Base-by-base conservation (phyloP, 306 rosid species). In the Vigna nakashimae region DNA sequence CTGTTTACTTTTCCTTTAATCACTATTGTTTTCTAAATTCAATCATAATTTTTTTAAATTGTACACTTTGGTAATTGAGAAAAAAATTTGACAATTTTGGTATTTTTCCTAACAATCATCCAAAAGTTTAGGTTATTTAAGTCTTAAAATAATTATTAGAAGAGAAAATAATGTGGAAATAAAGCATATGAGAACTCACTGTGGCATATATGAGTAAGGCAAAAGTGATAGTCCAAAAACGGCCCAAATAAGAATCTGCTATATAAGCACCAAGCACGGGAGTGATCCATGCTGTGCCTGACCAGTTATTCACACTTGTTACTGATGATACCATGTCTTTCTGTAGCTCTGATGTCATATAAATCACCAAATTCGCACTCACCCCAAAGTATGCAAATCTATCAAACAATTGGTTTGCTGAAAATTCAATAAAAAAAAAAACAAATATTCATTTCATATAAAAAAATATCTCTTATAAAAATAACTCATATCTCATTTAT, bases 381-480 rank as follows among this genome's bases (percentile, higher is more conserved):
- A 92, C 73, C 10, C 97, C 95, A 66, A 81, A 90, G 82, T 87
- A 92, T 12, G 97, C 91, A 92, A 92, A 89, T 85, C 96, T 88
- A 79, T 92, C 97, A 67, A 92, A 89, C 20, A 88, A 90, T 83
- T 87, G 96, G 79, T 86, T 90, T 13, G 72, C 78, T 73, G 64
- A 30, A 30, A 30, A 30, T 30, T 30, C 34, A 30, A 2, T 26
- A 26, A 26, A 26, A 26, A 26, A 26, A 26, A 26, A 26, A 2
- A 26, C 28, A 26, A 26, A 26, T 26, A 26, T 26, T 26, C 28
- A 24, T 24, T 24, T 24, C 28, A 24, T 24, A 24, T 24, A 24
- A 24, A 24, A 24, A 24, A 24, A 24, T 20, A 20, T 20, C 22
- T 20, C 22, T 20, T 20, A 20, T 20, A 20, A 20, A 20, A 20